Evolutionary conservation across 768 basidiomycete species (phyloP).

Genomic region (Boletus subcaerulescens): DNA sequence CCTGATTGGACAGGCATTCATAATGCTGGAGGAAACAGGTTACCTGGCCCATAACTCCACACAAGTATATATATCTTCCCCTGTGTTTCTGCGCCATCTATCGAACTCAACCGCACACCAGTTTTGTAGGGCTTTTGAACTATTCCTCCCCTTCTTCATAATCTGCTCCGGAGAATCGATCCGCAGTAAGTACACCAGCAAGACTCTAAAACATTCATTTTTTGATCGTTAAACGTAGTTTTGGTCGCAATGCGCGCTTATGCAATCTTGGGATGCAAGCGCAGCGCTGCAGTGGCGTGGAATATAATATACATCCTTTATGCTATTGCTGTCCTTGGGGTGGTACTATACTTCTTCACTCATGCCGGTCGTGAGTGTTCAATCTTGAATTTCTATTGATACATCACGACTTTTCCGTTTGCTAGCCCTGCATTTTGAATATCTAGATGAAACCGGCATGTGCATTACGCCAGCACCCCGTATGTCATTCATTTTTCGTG

Average conservation of each 20-base stretch:
- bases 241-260: slow-evolving; percentile 24
- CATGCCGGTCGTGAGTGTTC: not conserved
- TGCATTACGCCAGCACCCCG: slow-evolving; percentile 5
- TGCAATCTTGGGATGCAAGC: slow-evolving; percentile 19
- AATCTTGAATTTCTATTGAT: not conserved
- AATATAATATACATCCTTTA: slow-evolving; percentile 13
- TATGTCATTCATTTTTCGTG: slow-evolving; percentile 3
- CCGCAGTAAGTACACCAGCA: slow-evolving; percentile 15
- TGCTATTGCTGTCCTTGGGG: not conserved
- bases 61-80: slow-evolving; percentile 6
- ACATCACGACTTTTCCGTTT: not conserved
- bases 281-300: not conserved
- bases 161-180: slow-evolving; percentile 19
- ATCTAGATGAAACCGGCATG: slow-evolving; percentile 12
- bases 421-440: not conserved
- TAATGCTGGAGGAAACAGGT: slow-evolving; percentile 24
- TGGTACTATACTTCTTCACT: not conserved
- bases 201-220: not conserved
- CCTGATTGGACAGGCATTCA: slow-evolving; percentile 18
- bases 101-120: not conserved
- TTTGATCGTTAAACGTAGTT: slow-evolving; percentile 7
- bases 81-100: not conserved
- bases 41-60: slow-evolving; percentile 12
- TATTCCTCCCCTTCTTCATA: not conserved
- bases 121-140: slow-evolving; percentile 15